A percentile compares a stretch with the other conserved stretches of the same genome.
These are phyloP conservation scores for Simplicillium aogashimaense DNA, from an alignment of 2,329 filamentous ascomycete genomes.

Conservation along the genomic window DNA sequence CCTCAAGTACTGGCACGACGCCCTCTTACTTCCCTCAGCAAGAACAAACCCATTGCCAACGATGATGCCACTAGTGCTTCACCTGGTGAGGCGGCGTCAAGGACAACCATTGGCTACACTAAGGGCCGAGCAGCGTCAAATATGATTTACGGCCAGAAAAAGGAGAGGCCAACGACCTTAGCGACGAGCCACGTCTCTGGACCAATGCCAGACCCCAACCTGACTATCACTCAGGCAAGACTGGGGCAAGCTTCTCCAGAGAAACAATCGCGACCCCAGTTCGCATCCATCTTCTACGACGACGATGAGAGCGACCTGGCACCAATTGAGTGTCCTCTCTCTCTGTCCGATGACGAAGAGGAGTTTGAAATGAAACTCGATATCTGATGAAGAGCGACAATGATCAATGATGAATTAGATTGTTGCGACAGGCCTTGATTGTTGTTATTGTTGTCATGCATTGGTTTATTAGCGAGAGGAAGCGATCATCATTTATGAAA, in stretches of 20 bases:
- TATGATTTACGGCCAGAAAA: conserved; percentile 23
- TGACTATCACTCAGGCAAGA: conserved; percentile 32
- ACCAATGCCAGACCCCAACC: conserved; percentile 24
- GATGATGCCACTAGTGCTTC: conserved; percentile 43
- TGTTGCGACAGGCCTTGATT: background rate
- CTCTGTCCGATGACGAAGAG: conserved; percentile 29
- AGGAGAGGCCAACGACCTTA: conserved; percentile 3
- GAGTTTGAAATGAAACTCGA: conserved; percentile 45
- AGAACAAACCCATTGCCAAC: too few relatives aligned
- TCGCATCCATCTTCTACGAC: conserved; percentile 49
- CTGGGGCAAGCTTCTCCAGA: conserved; percentile 6
- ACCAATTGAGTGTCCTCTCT: conserved; percentile 12
- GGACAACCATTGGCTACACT: conserved; percentile 76
- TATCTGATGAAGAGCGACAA: conserved; percentile 9
- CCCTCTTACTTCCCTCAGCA: conserved; percentile 7
- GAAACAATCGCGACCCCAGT: conserved; percentile 29
- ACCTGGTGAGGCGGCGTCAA: conserved; percentile 57
- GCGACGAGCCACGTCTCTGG: conserved; percentile 5
- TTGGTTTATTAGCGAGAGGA: too few relatives aligned
- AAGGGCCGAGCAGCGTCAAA: conserved; percentile 56
- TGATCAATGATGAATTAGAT: conserved; percentile 3
- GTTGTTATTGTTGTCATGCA: too few relatives aligned
- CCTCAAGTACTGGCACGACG: conserved; percentile 12
- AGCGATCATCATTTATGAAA: too few relatives aligned
- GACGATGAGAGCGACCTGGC: conserved; percentile 26